phyloP scores from a whole-genome alignment of 2,329 filamentous ascomycete species.

The Aspergillus sp. region DNA sequence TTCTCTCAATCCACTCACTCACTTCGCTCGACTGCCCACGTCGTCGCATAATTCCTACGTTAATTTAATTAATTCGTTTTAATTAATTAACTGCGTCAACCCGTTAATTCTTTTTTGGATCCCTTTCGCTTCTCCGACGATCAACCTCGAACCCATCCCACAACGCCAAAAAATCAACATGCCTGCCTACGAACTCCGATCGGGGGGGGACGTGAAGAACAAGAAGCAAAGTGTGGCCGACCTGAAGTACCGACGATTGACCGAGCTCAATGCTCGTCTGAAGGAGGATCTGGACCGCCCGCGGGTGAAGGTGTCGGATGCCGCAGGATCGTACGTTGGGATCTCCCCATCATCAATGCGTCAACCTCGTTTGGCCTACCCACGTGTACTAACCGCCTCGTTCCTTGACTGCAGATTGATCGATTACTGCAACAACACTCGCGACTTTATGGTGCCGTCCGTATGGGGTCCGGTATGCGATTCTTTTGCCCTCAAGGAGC shows the following conservation, averaged over 20 bases:
- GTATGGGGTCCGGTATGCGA: constrained; percentile 77
- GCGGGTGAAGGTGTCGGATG: constrained; percentile 92
- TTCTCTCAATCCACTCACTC: not conserved
- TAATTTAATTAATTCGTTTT: not conserved
- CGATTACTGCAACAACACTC: constrained; percentile 94
- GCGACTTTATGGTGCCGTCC: constrained; percentile 98
- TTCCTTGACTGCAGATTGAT: constrained; percentile 68
- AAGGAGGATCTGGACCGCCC: constrained; percentile 95
- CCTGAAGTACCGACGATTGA: constrained; percentile 91
- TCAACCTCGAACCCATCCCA: not conserved
- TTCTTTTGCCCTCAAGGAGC: not conserved
- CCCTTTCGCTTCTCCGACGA: not conserved
- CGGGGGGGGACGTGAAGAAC: constrained; percentile 69
- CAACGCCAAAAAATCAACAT: constrained; percentile 41
- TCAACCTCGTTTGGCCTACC: not conserved
- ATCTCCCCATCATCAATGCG: constrained; percentile 6
- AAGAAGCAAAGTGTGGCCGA: constrained; percentile 99
- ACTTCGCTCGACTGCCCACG: not conserved
- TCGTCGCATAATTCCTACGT: constrained; percentile 5
- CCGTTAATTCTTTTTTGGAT: constrained; percentile 3
- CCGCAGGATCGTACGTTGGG: constrained; percentile 71
- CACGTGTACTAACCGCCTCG: constrained; percentile 5
- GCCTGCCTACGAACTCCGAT: constrained; percentile 66
- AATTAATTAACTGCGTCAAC: constrained; percentile 7
- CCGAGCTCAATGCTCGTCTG: constrained; percentile 92